Base-by-base conservation (phyloP, 768 basidiomycete genomes). In the Phaffia tasmanica region DNA sequence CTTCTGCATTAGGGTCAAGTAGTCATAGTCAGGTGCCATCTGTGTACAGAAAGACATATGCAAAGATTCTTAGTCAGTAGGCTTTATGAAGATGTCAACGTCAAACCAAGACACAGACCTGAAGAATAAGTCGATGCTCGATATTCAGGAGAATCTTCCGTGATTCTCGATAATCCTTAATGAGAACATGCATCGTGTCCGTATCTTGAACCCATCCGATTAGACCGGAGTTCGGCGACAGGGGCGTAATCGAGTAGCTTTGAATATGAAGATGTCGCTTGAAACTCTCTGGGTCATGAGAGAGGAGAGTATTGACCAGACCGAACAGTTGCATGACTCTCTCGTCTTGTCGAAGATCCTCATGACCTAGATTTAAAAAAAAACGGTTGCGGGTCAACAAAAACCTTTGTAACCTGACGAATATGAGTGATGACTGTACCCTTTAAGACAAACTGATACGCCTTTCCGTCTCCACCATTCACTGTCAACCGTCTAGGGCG, bases 11-110 rank as follows among this genome's bases (percentile, higher is more conserved):
- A 97, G 80, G 35, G 87, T 90, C 35, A 98, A 79, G 72, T 86
- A 89, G 76, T 98, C 94, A 76, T 98, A 99, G 74, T 98, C 94
- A 14, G 95, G 94, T 11, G 95, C 95, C 94, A 97, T 98, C 92
- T 97, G 65, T 27, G 27, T 15, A 21, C 30, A 49, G 55, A 23
- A 71, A n/a, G 11, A 49, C 30, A 11, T 6, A 30, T 54, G 47
- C 61, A 49, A 71, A 54, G 4, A 1, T 15, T n/a, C 19, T 29
- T 18, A 57, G 53, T 18, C n/a, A 8, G 18, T 27, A 57, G 21
- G 21, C 4, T 3, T 55, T 32, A 64, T 18, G 62, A 18, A 11
- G 11, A 14, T 19, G 50, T 19, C n/a, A 67, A 58, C 49, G 42
- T 1, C 8, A n/a, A 54, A 1, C 29, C 50, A 54, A 51, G 42